phyloP scores from a whole-genome alignment of 2,329 filamentous ascomycete genomes.

The Stagonosporopsis rhizophila region DNA sequence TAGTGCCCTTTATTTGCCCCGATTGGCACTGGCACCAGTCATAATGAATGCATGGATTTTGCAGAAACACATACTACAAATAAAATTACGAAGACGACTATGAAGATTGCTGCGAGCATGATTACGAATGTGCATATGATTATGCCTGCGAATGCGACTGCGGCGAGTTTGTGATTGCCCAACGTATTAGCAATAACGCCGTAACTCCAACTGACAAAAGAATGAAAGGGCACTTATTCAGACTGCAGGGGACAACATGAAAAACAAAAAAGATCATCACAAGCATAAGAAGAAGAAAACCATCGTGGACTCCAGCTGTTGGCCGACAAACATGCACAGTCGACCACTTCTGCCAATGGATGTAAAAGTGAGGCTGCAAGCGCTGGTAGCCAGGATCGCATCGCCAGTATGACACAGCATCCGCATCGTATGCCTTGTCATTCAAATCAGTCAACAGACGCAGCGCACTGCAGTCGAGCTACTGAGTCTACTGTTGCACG shows the following conservation, averaged over 20 bases:
- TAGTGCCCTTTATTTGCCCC: not conserved
- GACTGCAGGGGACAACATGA: too few species aligned
- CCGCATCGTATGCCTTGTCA: not conserved
- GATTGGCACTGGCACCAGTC: not conserved
- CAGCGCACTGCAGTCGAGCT: not conserved
- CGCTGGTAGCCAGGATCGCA: not conserved
- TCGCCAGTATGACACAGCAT: not conserved
- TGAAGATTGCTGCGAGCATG: too few species aligned
- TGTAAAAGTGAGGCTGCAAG: conserved; percentile 8
- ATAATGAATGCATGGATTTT: not conserved
- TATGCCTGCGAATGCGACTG: too few species aligned
- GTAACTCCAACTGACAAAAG: not conserved
- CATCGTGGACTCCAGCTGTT: not conserved
- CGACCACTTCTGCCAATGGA: not conserved
- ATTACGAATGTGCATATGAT: too few species aligned
- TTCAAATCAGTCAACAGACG: not conserved
- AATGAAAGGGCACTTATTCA: not conserved
- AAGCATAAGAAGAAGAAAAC: not conserved
- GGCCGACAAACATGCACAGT: not conserved
- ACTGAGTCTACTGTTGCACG: not conserved
- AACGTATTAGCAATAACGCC: conserved; percentile 12
- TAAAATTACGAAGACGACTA: not conserved
- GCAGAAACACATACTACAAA: too few species aligned
- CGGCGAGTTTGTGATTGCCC: not conserved
- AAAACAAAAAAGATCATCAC: not conserved